Conservation (phyloP, 208 protist species). For the Trypanosoma melophagium region DNA sequence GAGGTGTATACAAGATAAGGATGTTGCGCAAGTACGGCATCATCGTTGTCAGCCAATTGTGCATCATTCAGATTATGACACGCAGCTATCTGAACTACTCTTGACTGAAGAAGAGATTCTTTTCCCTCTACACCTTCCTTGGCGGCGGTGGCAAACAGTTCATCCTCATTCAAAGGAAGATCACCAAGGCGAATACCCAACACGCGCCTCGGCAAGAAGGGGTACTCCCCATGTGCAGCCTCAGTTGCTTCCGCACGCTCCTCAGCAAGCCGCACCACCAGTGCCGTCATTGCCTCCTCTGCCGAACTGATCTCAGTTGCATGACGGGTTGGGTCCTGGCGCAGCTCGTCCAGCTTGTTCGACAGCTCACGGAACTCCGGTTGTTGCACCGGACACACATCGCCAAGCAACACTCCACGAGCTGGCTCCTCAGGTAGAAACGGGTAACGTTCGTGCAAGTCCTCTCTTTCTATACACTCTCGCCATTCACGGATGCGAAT, state of each 20-base stretch:
- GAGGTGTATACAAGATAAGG: slow-evolving; percentile 48
- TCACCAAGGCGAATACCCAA: slow-evolving; percentile 30
- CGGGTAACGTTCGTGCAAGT: slow-evolving; percentile 40
- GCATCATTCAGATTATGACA: slow-evolving; percentile 17
- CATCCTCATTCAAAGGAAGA: slow-evolving; percentile 26
- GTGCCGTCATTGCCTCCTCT: slow-evolving; percentile 21
- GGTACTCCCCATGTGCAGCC: slow-evolving; percentile 18
- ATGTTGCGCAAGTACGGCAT: slow-evolving; percentile 28
- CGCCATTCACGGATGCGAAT: slow-evolving; percentile 17
- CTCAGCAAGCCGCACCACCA: slow-evolving; percentile 24
- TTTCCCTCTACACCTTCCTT: slow-evolving; percentile 2
- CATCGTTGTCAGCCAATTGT: slow-evolving; percentile 32
- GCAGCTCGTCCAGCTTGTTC: slow-evolving; percentile 39
- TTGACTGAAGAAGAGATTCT: background rate
- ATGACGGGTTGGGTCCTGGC: slow-evolving; percentile 15
- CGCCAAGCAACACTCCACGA: slow-evolving; percentile 22
- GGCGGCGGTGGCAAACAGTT: slow-evolving; percentile 16
- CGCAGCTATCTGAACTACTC: slow-evolving; percentile 11
- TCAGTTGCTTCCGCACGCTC: slow-evolving; percentile 15
- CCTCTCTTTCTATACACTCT: slow-evolving; percentile 26
- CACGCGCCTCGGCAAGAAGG: slow-evolving; percentile 31
- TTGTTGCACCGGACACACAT: slow-evolving; percentile 12
- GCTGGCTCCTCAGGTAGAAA: slow-evolving; percentile 34
- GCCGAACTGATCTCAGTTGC: slow-evolving; percentile 23
- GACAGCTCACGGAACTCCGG: slow-evolving; percentile 29